These are phyloP conservation scores for Alternaria longipes DNA, from an alignment of 2,329 filamentous ascomycete genomes.

Conservation along the genomic window DNA sequence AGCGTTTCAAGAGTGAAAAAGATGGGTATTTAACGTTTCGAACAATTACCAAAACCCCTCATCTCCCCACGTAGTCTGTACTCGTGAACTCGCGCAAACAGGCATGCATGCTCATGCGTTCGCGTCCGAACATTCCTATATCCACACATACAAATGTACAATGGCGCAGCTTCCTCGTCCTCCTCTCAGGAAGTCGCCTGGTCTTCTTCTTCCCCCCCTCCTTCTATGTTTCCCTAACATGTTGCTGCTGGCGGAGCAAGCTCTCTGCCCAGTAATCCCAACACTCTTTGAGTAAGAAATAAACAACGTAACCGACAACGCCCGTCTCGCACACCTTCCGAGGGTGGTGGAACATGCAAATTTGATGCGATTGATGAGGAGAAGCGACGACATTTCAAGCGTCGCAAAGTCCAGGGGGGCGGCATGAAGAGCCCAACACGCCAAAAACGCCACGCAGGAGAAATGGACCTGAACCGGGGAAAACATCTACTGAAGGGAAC, in stretches of 20 bases:
- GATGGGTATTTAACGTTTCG: background rate
- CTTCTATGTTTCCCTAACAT: background rate
- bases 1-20: background rate
- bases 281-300: background rate
- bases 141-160: constrained; percentile 2
- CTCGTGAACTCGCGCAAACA: background rate
- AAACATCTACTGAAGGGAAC: constrained; percentile 10
- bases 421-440: constrained; percentile 4
- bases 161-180: background rate
- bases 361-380: constrained; percentile 5
- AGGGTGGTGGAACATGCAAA: constrained; percentile 13
- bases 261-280: background rate
- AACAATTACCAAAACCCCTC: background rate
- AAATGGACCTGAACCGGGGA: background rate
- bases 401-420: background rate
- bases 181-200: background rate
- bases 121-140: background rate
- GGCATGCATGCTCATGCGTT: background rate
- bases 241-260: background rate
- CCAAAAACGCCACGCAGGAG: constrained; percentile 14
- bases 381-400: background rate
- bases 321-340: constrained; percentile 10
- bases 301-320: constrained; percentile 7
- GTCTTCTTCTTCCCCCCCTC: background rate
- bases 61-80: background rate